Evolutionary conservation across 306 rosid genomes (phyloP).

Genomic region (Dalbergia cultrata): DNA sequence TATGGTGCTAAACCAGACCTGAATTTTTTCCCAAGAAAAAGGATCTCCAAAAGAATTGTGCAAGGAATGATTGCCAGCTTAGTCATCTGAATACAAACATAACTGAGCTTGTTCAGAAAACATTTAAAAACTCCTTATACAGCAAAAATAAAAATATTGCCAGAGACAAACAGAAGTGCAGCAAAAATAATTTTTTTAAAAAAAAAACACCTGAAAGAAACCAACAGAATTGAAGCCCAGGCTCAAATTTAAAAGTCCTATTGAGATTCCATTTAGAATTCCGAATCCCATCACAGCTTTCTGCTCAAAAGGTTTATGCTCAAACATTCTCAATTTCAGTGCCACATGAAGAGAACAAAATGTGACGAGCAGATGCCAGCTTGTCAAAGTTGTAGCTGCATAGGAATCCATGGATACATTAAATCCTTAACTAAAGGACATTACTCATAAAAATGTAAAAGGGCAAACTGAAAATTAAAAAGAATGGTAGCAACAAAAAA

Average conservation of each 20-base stretch:
- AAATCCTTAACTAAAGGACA: slow-evolving; percentile 29
- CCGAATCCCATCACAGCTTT: slow-evolving; percentile 72
- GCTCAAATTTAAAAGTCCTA: slow-evolving; percentile 70
- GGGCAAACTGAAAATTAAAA: background rate
- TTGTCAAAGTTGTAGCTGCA: slow-evolving; percentile 72
- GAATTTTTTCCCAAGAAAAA: slow-evolving; percentile 64
- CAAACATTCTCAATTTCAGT: slow-evolving; percentile 60
- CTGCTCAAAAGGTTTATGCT: slow-evolving; percentile 71
- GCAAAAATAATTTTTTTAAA: background rate
- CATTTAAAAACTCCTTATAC: slow-evolving; percentile 13
- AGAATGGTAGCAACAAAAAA: slow-evolving; percentile 11
- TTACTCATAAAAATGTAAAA: background rate
- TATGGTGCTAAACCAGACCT: slow-evolving; percentile 48
- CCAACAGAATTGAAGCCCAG: slow-evolving; percentile 73
- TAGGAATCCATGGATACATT: slow-evolving; percentile 11
- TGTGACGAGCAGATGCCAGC: slow-evolving; percentile 73
- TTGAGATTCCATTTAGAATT: slow-evolving; percentile 68
- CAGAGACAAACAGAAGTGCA: slow-evolving; percentile 11
- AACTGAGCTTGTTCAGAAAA: slow-evolving; percentile 42
- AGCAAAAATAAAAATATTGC: slow-evolving; percentile 20
- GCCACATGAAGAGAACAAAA: slow-evolving; percentile 75
- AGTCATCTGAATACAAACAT: slow-evolving; percentile 66
- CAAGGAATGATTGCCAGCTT: slow-evolving; percentile 74
- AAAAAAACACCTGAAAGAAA: slow-evolving; percentile 59
- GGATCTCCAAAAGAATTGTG: slow-evolving; percentile 63